Evolutionary conservation across 371 early-diverging fungal species (phyloP), one percentile per base, ranked within the genome.

Genomic region (Apophysomyces elegans): DNA sequence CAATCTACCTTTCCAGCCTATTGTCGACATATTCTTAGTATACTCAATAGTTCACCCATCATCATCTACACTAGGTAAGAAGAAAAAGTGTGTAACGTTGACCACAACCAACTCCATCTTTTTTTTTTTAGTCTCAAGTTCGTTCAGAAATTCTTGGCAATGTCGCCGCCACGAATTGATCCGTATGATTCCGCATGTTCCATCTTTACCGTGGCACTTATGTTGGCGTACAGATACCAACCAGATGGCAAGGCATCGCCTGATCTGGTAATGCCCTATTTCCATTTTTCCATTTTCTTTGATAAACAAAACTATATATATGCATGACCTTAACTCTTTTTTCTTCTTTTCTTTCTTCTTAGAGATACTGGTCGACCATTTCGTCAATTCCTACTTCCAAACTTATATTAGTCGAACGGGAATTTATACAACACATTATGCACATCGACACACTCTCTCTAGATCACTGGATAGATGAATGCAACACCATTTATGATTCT

Each of bases 161-260:
- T 50, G 54, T 16, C 54, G 21, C 54, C 54, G 54, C 54, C 54
- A 50, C 54, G 54, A 50, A 50, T 21, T 18, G 54, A 50, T 50
- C 54, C 54, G 21, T 50, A 50, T 21, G 54, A 50, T 50, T 50
- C 54, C 54, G 54, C 54, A 50, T 50, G 54, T 50, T 50, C 54
- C 54, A 50, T 50, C 21, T 50, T 50, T 21, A 50, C 54, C 8
- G 54, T 50, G 7, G 54, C 54, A 50, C 54, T 50, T 50, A 50
- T 50, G 54, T 21, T 50, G 54, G 54, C 54, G 21, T 50, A 50
- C 54, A 50, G 21, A 26, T 50, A 50, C 54, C 54, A 50, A 11
- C 21, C 54, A n/a, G 11, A 50, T 21, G 54, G 21, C 5, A 50
- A 21, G 21, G 18, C 5, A 50, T 50, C 54, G 21, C 54, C 54